phyloP scores from a whole-genome alignment of 768 basidiomycete genomes.

The Hypholoma sublateritium region DNA sequence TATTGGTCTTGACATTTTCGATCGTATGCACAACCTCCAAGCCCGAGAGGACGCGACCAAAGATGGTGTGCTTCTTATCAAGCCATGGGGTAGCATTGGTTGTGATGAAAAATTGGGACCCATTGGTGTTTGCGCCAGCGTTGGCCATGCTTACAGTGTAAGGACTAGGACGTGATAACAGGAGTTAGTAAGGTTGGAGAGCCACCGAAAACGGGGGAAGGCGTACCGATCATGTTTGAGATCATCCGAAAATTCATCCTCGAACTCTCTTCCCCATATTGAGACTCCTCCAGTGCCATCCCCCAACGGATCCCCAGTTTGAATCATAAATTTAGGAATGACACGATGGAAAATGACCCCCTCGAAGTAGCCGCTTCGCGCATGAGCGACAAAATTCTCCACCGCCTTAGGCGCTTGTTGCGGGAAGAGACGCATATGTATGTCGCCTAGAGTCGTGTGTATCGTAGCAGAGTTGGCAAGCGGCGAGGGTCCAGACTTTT shows the following conservation, averaged over 20 bases:
- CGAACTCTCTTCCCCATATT: conserved; percentile 89
- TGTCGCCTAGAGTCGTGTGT: conserved; percentile 95
- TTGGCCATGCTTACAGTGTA: conserved; percentile 97
- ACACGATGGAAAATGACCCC: conserved; percentile 95
- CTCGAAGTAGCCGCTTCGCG: conserved; percentile 88
- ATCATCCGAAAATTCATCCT: conserved; percentile 90
- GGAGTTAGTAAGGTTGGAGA: conserved; percentile 4
- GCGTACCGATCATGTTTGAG: conserved; percentile 84
- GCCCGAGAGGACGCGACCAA: conserved; percentile 85
- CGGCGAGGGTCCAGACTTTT: conserved; percentile 61
- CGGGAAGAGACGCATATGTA: conserved; percentile 87
- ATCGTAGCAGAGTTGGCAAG: conserved; percentile 83
- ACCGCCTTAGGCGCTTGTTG: conserved; percentile 92
- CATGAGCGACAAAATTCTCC: conserved; percentile 96
- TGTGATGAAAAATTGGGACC: conserved; percentile 98
- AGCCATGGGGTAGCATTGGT: conserved; percentile 93
- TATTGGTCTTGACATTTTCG: conserved; percentile 86
- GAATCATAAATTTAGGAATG: conserved; percentile 98
- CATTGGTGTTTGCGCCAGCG: conserved; percentile 87
- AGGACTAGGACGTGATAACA: conserved; percentile 49
- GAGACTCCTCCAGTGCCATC: conserved; percentile 92
- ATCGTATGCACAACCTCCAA: conserved; percentile 90
- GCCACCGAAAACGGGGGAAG: neutral
- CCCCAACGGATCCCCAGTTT: conserved; percentile 93
- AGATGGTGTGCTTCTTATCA: conserved; percentile 90